phyloP scores from a whole-genome alignment of 2,329 filamentous ascomycete species.

The Trichoderma sp. region DNA sequence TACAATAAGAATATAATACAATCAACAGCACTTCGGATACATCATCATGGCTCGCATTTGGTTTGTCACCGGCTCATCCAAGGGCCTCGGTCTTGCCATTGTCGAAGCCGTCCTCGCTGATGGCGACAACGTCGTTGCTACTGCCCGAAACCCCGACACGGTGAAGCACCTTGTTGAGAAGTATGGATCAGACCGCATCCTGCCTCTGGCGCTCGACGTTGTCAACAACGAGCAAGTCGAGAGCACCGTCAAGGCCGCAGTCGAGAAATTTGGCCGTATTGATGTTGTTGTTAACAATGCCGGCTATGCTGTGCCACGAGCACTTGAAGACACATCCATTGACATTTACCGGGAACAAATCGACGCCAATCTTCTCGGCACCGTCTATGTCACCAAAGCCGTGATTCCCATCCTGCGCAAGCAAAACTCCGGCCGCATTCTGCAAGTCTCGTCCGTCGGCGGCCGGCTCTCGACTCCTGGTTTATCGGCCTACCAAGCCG shows the following conservation, averaged over 20 bases:
- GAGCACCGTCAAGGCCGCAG: slow-evolving; percentile 43
- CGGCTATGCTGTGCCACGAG: slow-evolving; percentile 58
- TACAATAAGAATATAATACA: neutral
- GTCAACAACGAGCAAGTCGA: slow-evolving; percentile 50
- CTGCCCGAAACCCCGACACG: slow-evolving; percentile 45
- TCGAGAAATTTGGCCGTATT: slow-evolving; percentile 56
- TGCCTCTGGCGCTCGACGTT: slow-evolving; percentile 58
- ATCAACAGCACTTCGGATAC: neutral
- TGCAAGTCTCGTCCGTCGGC: slow-evolving; percentile 47
- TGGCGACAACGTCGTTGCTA: slow-evolving; percentile 52
- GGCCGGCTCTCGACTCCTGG: slow-evolving; percentile 42
- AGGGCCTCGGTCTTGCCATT: slow-evolving; percentile 52
- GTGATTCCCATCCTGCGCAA: slow-evolving; percentile 42
- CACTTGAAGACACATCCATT: slow-evolving; percentile 56
- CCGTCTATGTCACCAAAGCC: slow-evolving; percentile 56
- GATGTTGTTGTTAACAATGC: slow-evolving; percentile 66
- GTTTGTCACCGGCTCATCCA: slow-evolving; percentile 54
- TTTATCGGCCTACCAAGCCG: slow-evolving; percentile 44
- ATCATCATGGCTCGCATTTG: slow-evolving; percentile 37
- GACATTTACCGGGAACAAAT: slow-evolving; percentile 56
- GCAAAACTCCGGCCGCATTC: slow-evolving; percentile 41
- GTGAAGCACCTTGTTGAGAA: slow-evolving; percentile 43
- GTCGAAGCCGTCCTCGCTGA: slow-evolving; percentile 43
- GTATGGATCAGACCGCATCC: slow-evolving; percentile 48
- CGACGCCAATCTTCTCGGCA: slow-evolving; percentile 64